phyloP scores from a whole-genome alignment of 805 yeast species.

The Candida fluviatilis region DNA sequence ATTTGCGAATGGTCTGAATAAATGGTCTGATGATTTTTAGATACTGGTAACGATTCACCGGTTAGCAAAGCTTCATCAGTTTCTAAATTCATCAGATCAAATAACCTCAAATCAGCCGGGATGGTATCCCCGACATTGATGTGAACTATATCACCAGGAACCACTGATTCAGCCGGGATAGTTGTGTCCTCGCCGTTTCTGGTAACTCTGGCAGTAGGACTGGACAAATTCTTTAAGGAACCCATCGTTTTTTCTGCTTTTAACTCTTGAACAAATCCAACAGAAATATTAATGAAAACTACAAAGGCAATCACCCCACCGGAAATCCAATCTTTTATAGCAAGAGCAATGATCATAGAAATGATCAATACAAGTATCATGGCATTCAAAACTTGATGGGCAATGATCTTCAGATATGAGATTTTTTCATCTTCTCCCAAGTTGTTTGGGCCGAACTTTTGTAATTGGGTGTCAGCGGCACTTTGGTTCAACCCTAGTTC shows the following conservation, averaged over 20 bases:
- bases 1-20: conserved; percentile 35
- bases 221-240: conserved; percentile 42
- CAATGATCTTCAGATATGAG: conserved; percentile 24
- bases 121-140: conserved; percentile 39
- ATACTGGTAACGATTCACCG: conserved; percentile 33
- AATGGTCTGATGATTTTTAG: conserved; percentile 28
- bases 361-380: conserved; percentile 36
- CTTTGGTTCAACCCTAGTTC: conserved; percentile 42
- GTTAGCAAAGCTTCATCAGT: conserved; percentile 44
- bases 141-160: conserved; percentile 41
- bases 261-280: conserved; percentile 48
- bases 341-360: conserved; percentile 35
- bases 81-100: conserved; percentile 33
- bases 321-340: conserved; percentile 36
- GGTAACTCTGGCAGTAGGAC: conserved; percentile 44
- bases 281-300: conserved; percentile 41
- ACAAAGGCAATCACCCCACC: conserved; percentile 46
- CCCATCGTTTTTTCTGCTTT: conserved; percentile 51
- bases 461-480: conserved; percentile 11
- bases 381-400: conserved; percentile 37
- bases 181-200: conserved; percentile 32
- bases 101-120: conserved; percentile 40
- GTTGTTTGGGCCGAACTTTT: conserved; percentile 20
- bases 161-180: conserved; percentile 39
- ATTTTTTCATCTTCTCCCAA: conserved; percentile 29